Base-by-base conservation (phyloP, 164 flowering plant genomes). In the Chimonanthus praecox region DNA sequence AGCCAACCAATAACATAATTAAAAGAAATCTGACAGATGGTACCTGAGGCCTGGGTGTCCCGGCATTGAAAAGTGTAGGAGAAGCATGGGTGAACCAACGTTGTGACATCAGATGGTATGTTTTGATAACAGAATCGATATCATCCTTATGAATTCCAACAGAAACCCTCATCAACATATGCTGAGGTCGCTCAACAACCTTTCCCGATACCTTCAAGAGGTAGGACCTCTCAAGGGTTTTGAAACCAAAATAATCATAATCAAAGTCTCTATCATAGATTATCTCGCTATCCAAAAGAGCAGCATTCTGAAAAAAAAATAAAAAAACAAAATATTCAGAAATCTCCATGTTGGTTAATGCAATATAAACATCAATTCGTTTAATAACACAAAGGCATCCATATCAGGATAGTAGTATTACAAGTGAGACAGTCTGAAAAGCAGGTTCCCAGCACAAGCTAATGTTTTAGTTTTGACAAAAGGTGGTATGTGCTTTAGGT, bases 81-180 rank as follows among this genome's bases (percentile, higher is more conserved):
- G 99, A 94, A 15, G 99, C 99, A 91, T 94, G 99, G 60, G 97
- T 92, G 84, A 94, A 96, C 99, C 98, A 94, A 67, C 98, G 82
- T 72, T 96, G 99, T 66, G 99, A 96, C 97, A 96, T 91, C 79
- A 94, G 69, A 83, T 96, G 98, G 76, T 96, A 96, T 67, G 98
- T 96, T 76, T 80, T 85, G 80, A 96, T 79, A n/a, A 71, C 98
- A 73, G 97, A 91, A 7, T 90, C 97, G 80, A 96, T 92, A 68
- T 96, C 94, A 80, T 90, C 88, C 83, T 92, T 96, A 84, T 94
- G 99, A 77, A 96, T 92, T 16, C 99, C 99, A 85, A 96, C 94
- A 83, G 97, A 79, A 76, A 96, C 99, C 80, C 99, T 88, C 99
- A 96, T 96, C 84, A 96, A 75, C 99, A 96, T 96, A 82, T 94